Conservation (phyloP, 2,329 filamentous ascomycete species). For the Arthrobotrys pseudoclavata region DNA sequence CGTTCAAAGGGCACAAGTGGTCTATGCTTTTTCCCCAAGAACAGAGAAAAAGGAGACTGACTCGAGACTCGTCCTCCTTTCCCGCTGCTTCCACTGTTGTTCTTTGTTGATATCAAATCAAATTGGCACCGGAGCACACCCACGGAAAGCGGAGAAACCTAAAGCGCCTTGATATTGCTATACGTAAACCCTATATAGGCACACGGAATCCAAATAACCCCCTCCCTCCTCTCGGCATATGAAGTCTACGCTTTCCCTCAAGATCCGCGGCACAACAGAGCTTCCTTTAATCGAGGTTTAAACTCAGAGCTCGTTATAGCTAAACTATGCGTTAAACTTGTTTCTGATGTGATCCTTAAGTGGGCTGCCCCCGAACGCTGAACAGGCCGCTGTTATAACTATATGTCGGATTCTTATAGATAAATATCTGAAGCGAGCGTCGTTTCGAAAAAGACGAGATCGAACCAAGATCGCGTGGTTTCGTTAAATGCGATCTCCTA, state of each 20-base stretch:
- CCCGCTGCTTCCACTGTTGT: constrained; percentile 16
- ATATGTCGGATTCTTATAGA: constrained; percentile 40
- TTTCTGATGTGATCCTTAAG: constrained; percentile 14
- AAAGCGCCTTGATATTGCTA: constrained; percentile 13
- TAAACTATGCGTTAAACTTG: constrained; percentile 21
- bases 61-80: constrained; percentile 20
- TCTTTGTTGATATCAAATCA: constrained; percentile 35
- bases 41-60: constrained; percentile 18
- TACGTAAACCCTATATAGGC: constrained; percentile 33
- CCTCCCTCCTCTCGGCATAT: constrained; percentile 11
- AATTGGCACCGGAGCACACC: constrained; percentile 26
- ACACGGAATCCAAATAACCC: constrained; percentile 6
- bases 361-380: no score
- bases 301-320: background rate
- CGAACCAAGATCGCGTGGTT: constrained; percentile 44
- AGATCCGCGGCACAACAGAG: constrained; percentile 24
- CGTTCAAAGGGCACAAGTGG: constrained; percentile 39
- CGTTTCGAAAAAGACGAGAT: constrained; percentile 37
- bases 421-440: constrained; percentile 48
- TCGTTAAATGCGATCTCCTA: constrained; percentile 33
- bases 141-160: constrained; percentile 37
- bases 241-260: constrained; percentile 2
- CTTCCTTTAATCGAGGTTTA: constrained; percentile 11
- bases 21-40: constrained; percentile 24
- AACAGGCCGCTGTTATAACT: constrained; percentile 49